A percentile compares a stretch with the other conserved stretches of the same genome.
phyloP scores from a whole-genome alignment of 345 rosid genomes.

The Hevea brasiliensis region DNA sequence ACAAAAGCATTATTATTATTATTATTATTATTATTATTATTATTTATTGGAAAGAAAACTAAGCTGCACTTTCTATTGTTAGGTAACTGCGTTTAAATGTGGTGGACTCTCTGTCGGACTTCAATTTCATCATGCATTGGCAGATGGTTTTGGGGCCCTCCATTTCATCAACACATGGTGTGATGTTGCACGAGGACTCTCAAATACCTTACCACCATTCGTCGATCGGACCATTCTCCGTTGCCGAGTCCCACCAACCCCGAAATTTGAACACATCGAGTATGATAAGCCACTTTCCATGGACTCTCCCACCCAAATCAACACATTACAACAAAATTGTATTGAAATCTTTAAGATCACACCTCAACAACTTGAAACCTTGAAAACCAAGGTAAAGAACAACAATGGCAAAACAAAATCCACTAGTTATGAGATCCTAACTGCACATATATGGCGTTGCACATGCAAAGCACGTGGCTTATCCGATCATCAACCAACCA shows the following conservation, averaged over 20 bases:
- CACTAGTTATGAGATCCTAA: conserved; percentile 19
- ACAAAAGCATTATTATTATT: too few relatives aligned
- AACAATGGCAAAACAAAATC: neutral
- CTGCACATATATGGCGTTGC: conserved; percentile 38
- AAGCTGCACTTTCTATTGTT: neutral
- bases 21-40: too few relatives aligned
- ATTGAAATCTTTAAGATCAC: conserved; percentile 19
- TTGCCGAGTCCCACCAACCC: conserved; percentile 17
- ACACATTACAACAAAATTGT: neutral
- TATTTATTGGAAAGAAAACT: too few relatives aligned
- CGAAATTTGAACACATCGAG: conserved; percentile 25
- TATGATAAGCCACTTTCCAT: conserved; percentile 26
- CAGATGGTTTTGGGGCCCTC: conserved; percentile 19
- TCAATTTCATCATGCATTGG: conserved; percentile 21
- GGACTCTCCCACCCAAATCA: neutral
- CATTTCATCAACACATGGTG: conserved; percentile 36
- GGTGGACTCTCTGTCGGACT: conserved; percentile 32
- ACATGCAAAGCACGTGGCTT: conserved; percentile 23
- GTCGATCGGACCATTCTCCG: conserved; percentile 21
- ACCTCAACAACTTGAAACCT: conserved; percentile 4
- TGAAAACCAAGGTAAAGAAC: conserved; percentile 18
- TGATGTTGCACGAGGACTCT: conserved; percentile 16
- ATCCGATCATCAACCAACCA: conserved; percentile 19
- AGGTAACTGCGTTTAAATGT: conserved; percentile 29
- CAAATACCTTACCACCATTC: neutral